These are phyloP conservation scores for Geotrichum klebahnii DNA, from an alignment of 1,139 yeast genomes.

Conservation along the genomic window DNA sequence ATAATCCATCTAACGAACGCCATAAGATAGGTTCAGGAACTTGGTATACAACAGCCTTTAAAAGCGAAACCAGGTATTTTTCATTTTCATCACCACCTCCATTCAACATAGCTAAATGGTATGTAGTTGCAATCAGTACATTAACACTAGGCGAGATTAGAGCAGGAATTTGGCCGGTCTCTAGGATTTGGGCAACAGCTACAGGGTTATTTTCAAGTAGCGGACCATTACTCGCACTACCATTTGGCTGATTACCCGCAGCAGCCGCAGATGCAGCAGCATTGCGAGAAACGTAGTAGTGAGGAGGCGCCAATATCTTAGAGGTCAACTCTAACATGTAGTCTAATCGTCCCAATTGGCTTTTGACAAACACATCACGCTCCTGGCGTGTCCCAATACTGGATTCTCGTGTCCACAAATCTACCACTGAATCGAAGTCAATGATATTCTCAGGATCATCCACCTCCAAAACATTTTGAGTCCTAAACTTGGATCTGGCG, in stretches of 20 bases:
- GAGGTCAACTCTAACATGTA: slow-evolving; percentile 25
- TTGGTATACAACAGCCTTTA: slow-evolving; percentile 25
- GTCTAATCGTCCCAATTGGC: slow-evolving; percentile 18
- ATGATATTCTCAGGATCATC: slow-evolving; percentile 25
- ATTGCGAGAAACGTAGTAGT: slow-evolving; percentile 25
- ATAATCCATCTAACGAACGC: slow-evolving; percentile 27
- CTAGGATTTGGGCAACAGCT: slow-evolving; percentile 23
- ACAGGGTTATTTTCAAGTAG: too few relatives aligned
- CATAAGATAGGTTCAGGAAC: slow-evolving; percentile 28
- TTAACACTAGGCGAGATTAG: slow-evolving; percentile 26
- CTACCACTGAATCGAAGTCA: slow-evolving; percentile 24
- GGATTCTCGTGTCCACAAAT: slow-evolving; percentile 25
- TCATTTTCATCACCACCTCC: slow-evolving; percentile 6
- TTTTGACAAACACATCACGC: slow-evolving; percentile 24
- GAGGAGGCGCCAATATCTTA: slow-evolving; percentile 25
- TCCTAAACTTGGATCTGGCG: slow-evolving; percentile 27
- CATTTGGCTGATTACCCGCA: too few relatives aligned
- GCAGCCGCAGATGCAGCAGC: too few relatives aligned
- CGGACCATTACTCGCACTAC: too few relatives aligned
- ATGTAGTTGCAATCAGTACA: slow-evolving; percentile 24
- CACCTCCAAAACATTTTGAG: slow-evolving; percentile 24
- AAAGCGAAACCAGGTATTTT: slow-evolving; percentile 11
- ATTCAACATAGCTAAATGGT: slow-evolving; percentile 10
- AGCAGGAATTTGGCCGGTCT: slow-evolving; percentile 27
- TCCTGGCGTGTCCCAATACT: slow-evolving; percentile 21